These are phyloP conservation scores for Russula olivacea DNA, from an alignment of 768 basidiomycete genomes.

Conservation along the genomic window DNA sequence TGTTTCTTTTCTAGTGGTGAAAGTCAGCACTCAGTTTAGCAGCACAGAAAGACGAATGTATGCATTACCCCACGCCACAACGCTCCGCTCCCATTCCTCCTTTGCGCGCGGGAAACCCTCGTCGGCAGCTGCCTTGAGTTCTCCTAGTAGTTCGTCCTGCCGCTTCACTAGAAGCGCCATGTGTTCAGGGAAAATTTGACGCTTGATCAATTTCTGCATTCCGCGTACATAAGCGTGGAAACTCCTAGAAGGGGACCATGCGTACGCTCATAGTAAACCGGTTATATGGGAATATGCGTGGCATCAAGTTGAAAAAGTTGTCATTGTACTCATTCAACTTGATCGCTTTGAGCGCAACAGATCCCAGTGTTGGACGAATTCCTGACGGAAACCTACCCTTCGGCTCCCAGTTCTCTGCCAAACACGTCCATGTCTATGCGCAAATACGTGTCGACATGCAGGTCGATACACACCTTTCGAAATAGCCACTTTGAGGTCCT, in stretches of 20 bases:
- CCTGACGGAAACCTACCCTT: slow-evolving; percentile 87
- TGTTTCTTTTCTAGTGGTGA: slow-evolving; percentile 42
- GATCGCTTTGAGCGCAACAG: slow-evolving; percentile 73
- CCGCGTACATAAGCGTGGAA: neutral
- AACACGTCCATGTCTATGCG: neutral
- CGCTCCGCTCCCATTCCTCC: slow-evolving; percentile 71
- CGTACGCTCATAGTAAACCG: slow-evolving; percentile 86
- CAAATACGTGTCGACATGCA: neutral
- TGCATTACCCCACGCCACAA: slow-evolving; percentile 58
- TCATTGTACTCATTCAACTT: slow-evolving; percentile 86
- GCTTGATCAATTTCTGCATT: slow-evolving; percentile 82
- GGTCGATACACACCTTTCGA: slow-evolving; percentile 41
- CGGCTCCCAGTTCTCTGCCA: slow-evolving; percentile 63
- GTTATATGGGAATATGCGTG: slow-evolving; percentile 87
- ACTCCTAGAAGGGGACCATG: slow-evolving; percentile 15
- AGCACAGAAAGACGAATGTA: too few species aligned
- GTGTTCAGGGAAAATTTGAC: slow-evolving; percentile 78
- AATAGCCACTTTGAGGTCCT: slow-evolving; percentile 55
- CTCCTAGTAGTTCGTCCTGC: slow-evolving; percentile 61
- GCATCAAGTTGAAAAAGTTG: slow-evolving; percentile 86
- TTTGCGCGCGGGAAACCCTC: slow-evolving; percentile 63
- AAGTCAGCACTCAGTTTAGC: neutral
- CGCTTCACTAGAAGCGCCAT: slow-evolving; percentile 55
- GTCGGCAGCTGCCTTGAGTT: slow-evolving; percentile 55
- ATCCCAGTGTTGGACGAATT: slow-evolving; percentile 66